Base-by-base conservation (phyloP, 1,139 yeast species). In the Debaryomyces sp. region DNA sequence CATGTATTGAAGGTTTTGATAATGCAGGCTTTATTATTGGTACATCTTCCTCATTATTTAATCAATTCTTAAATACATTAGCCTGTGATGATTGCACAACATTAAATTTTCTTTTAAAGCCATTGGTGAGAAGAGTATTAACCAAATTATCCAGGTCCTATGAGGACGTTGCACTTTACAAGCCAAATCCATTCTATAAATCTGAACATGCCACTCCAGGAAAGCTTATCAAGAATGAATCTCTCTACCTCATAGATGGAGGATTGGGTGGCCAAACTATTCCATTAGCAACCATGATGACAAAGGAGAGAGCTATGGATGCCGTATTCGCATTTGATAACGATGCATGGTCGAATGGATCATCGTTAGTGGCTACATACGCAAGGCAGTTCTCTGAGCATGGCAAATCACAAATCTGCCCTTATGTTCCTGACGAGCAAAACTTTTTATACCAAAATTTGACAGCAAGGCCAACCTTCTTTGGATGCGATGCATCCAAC, bases 1-100 rank as follows among this genome's bases (percentile, higher is more conserved):
- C 58, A 9, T 88, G 96, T 68, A 68, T 81, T 49, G 77, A 74
- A 12, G 96, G 95, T 1, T 84, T 78, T 54, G 96, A 88, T 64
- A 88, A 88, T 62, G 86, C 88, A 5, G 96, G 92, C 1, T 88
- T 81, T 63, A 72, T 86, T 37, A 68, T 87, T 67, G 96, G 95
- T 39, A 85, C 95, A 1, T 86, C 95, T 0, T 85, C 96, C 0
- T 77, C 94, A 1, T 71, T 90, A 49, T 90, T 89, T 71, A 89
- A 89, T 67, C 82, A 83, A 61, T 83, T 86, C 57, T 64, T 87
- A 39, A 70, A 86, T 50, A 80, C 80, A 50, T 67, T 87, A 52
- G 85, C 85, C 50, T 73, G 77, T 54, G 70, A 66, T 7, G 63
- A 62, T 27, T 71, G 76, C 51, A 62, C 77, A 32, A 73, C 85